Percentiles rank a stretch among this genome's conserved stretches.
Conservation (phyloP, 2,329 filamentous ascomycete species). For the Alternaria longipes region DNA sequence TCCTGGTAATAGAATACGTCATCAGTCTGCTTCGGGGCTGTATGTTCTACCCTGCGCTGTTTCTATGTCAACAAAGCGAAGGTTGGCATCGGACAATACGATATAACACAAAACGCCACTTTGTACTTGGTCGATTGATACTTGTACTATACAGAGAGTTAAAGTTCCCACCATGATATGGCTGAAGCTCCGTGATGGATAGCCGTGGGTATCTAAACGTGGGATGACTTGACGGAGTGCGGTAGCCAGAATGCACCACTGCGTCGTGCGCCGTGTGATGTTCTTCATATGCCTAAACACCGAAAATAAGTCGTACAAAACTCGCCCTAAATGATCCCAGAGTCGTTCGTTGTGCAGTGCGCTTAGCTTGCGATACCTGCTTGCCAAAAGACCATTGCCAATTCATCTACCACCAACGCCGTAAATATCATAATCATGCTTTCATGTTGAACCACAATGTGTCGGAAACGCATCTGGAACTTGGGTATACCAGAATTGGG, state of each 20-base stretch:
- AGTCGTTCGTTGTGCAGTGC: not conserved
- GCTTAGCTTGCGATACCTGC: not conserved
- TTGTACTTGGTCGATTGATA: not conserved
- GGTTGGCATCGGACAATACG: not conserved
- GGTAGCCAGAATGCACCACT: constrained; percentile 23
- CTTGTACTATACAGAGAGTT: not conserved
- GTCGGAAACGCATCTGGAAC: not conserved
- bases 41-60: not conserved
- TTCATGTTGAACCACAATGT: not conserved
- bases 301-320: not conserved
- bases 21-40: not conserved
- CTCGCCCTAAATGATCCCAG: not conserved
- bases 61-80: not conserved
- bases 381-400: not conserved
- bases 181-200: constrained; percentile 9
- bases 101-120: not conserved
- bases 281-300: constrained; percentile 23
- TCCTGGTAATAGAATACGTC: not conserved
- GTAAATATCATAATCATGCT: not conserved
- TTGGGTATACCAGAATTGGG: not conserved
- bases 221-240: constrained; percentile 26
- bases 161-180: constrained; percentile 10
- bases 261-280: constrained; percentile 1
- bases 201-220: constrained; percentile 39
- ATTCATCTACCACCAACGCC: constrained; percentile 7